Conservation (phyloP, 2,329 filamentous ascomycete species). For the Xylaria sp. region DNA sequence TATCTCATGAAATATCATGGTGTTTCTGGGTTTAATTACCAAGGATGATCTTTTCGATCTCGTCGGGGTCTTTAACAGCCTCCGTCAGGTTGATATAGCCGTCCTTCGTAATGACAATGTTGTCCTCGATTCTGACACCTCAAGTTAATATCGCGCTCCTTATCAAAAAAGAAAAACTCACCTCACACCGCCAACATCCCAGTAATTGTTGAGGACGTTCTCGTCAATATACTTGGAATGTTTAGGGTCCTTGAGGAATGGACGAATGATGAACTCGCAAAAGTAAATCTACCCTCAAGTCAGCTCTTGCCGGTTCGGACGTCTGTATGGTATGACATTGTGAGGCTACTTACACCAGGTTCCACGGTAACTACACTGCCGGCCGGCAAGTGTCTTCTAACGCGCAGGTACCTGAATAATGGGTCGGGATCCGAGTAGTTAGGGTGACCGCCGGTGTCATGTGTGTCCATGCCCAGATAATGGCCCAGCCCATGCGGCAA, state of each 20-base stretch:
- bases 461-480: conserved; percentile 90
- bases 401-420: conserved; percentile 86
- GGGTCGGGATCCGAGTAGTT: conserved; percentile 80
- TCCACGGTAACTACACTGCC: conserved; percentile 92
- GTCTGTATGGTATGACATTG: background rate
- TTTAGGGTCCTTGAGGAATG: conserved; percentile 74
- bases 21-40: background rate
- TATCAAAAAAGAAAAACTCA: conserved; percentile 49
- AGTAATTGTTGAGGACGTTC: conserved; percentile 76
- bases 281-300: conserved; percentile 72
- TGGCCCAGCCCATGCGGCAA: conserved; percentile 92
- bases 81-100: conserved; percentile 77
- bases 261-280: conserved; percentile 84
- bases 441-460: conserved; percentile 81
- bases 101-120: conserved; percentile 71
- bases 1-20: too few species aligned
- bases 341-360: conserved; percentile 68
- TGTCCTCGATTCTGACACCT: conserved; percentile 63
- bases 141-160: background rate
- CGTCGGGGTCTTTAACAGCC: conserved; percentile 69
- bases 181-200: conserved; percentile 79
- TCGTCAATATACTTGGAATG: conserved; percentile 79
- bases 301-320: background rate
- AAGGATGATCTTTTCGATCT: conserved; percentile 62
- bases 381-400: conserved; percentile 75